Percentiles rank a stretch among this genome's conserved stretches.
Conservation (phyloP, 2,329 filamentous ascomycete species). For the Emydomyces testavorans region DNA sequence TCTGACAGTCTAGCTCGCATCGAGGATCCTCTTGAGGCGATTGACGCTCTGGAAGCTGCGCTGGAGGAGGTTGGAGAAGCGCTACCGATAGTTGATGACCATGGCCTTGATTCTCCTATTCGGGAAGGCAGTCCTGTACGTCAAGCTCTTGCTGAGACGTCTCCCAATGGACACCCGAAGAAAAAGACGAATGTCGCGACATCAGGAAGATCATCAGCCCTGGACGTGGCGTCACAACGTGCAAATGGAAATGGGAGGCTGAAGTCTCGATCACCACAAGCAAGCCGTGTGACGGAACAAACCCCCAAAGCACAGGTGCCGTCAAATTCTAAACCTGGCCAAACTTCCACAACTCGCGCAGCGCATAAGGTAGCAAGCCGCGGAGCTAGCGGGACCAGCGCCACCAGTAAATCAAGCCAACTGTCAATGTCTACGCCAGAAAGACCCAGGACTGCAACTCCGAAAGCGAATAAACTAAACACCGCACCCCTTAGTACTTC, state of each 20-base stretch:
- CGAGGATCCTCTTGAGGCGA: constrained; percentile 40
- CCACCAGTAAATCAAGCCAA: neutral
- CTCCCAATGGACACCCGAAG: neutral
- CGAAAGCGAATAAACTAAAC: neutral
- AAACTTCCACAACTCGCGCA: neutral
- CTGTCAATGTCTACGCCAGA: neutral
- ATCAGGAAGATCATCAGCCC: neutral
- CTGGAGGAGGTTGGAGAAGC: constrained; percentile 38
- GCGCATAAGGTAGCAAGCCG: neutral
- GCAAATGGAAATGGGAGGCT: neutral
- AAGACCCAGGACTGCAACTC: neutral
- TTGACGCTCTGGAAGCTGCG: constrained; percentile 43
- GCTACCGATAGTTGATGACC: constrained; percentile 22
- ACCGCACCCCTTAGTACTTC: constrained; percentile 27
- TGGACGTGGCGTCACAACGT: neutral
- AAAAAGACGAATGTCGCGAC: neutral
- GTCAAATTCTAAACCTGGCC: neutral
- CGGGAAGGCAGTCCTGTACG: neutral
- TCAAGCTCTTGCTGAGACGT: neutral
- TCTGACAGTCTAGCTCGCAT: constrained; percentile 18
- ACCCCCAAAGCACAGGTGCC: neutral
- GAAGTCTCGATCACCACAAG: neutral
- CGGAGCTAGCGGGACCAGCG: neutral
- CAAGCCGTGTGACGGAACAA: neutral
- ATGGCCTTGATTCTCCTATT: constrained; percentile 21